phyloP scores from a whole-genome alignment of 2,329 filamentous ascomycete species.

The Calonectria montana region DNA sequence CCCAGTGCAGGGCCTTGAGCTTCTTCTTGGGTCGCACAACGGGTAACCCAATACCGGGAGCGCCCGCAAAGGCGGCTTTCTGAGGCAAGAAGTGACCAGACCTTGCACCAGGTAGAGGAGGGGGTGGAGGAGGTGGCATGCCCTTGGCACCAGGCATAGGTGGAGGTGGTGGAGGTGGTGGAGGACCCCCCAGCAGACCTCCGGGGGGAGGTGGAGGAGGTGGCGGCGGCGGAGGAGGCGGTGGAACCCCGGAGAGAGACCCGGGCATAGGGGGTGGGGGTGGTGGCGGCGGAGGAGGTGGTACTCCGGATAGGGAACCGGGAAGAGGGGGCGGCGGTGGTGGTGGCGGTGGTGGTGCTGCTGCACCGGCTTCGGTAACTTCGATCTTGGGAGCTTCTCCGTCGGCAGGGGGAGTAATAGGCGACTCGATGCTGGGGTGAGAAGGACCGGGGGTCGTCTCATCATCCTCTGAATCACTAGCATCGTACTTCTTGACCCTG shows the following conservation, averaged over 20 bases:
- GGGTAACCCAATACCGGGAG: conserved; percentile 74
- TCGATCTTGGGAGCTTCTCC: conserved; percentile 69
- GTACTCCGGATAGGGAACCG: conserved; percentile 43
- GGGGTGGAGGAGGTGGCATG: conserved; percentile 66
- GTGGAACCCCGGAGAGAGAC: conserved; percentile 32
- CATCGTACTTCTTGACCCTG: conserved; percentile 79
- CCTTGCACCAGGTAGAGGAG: conserved; percentile 75
- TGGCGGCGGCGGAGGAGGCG: conserved; percentile 54
- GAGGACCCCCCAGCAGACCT: conserved; percentile 40
- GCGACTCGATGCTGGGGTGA: conserved; percentile 78
- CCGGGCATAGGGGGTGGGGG: conserved; percentile 56
- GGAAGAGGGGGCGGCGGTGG: conserved; percentile 55
- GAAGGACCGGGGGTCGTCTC: conserved; percentile 80
- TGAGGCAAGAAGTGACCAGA: conserved; percentile 82
- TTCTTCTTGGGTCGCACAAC: conserved; percentile 97
- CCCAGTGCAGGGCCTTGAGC: conserved; percentile 99
- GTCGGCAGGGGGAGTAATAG: conserved; percentile 75
- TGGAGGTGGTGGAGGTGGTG: conserved; percentile 54
- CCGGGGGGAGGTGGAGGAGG: conserved; percentile 54
- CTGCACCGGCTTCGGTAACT: conserved; percentile 56
- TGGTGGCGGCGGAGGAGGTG: conserved; percentile 53
- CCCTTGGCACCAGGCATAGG: conserved; percentile 54
- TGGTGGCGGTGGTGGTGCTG: conserved; percentile 29
- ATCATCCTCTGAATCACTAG: conserved; percentile 77
- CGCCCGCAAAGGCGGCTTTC: conserved; percentile 64